Percentiles rank a stretch among this genome's conserved stretches.
Conservation (phyloP, 805 yeast species). For the Kodamaea leandrae region DNA sequence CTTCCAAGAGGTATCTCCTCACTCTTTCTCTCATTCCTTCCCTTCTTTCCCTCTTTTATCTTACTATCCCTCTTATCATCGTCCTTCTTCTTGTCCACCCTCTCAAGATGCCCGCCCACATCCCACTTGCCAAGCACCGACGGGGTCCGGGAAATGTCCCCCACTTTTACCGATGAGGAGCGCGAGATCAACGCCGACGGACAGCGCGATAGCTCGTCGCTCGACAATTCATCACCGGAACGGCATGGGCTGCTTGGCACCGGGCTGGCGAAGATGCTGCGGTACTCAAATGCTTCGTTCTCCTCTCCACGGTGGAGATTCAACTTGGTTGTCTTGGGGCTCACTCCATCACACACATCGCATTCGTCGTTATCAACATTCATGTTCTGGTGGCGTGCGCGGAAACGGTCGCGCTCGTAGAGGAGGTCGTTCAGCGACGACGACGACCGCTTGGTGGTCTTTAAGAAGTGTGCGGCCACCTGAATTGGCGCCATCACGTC, state of each 20-base stretch:
- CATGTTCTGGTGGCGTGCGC: slow-evolving; percentile 37
- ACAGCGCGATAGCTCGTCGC: too few relatives aligned
- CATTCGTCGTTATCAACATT: slow-evolving; percentile 23
- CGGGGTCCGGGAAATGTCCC: too few relatives aligned
- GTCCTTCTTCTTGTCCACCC: too few relatives aligned
- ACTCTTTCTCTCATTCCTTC: too few relatives aligned
- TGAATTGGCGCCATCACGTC: slow-evolving; percentile 6
- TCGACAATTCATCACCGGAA: not conserved
- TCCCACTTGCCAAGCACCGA: too few relatives aligned
- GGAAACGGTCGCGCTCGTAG: slow-evolving; percentile 41
- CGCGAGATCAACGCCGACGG: too few relatives aligned
- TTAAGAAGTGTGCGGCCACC: slow-evolving; percentile 8
- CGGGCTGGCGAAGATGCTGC: slow-evolving; percentile 2
- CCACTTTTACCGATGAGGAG: too few relatives aligned
- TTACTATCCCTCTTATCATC: too few relatives aligned
- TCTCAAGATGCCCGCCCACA: too few relatives aligned
- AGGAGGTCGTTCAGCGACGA: slow-evolving; percentile 39
- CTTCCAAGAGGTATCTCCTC: too few relatives aligned
- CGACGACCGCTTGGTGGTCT: slow-evolving; percentile 33
- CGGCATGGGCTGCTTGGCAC: not conserved
- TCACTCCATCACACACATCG: slow-evolving; percentile 37
- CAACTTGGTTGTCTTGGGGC: slow-evolving; percentile 37
- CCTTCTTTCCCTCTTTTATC: too few relatives aligned
- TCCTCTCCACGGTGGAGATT: slow-evolving; percentile 16
- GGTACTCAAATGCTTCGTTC: not conserved